These are phyloP conservation scores for Pseudonectria foliicola DNA, from an alignment of 2,329 filamentous ascomycete species.

Conservation along the genomic window DNA sequence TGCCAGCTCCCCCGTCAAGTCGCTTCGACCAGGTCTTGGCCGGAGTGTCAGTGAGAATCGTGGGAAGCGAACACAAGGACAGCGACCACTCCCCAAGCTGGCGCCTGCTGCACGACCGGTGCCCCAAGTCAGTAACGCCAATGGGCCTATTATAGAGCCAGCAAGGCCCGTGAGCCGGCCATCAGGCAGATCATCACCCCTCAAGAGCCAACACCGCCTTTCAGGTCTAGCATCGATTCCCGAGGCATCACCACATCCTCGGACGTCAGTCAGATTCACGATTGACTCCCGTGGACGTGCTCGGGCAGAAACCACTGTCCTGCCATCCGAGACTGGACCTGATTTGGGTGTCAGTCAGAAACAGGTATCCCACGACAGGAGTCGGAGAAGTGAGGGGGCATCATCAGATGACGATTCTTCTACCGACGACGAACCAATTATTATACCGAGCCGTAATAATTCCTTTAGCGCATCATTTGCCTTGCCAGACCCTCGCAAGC, in stretches of 20 bases:
- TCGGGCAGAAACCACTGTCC: conserved; percentile 44
- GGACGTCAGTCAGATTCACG: conserved; percentile 54
- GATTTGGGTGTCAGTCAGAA: conserved; percentile 20
- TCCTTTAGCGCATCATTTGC: conserved; percentile 50
- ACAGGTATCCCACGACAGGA: conserved; percentile 23
- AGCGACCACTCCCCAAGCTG: conserved; percentile 39
- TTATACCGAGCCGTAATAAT: conserved; percentile 53
- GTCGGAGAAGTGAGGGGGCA: conserved; percentile 31
- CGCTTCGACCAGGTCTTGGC: conserved; percentile 41
- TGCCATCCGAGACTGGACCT: conserved; percentile 27
- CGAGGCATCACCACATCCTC: conserved; percentile 38
- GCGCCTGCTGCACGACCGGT: conserved; percentile 38
- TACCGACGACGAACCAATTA: conserved; percentile 57
- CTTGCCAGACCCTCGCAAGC: conserved; percentile 45
- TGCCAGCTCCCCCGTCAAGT: conserved; percentile 46
- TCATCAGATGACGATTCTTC: conserved; percentile 50
- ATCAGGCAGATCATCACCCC: conserved; percentile 44
- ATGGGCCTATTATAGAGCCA: conserved; percentile 23
- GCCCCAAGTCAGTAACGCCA: conserved; percentile 21
- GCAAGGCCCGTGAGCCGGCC: conserved; percentile 32
- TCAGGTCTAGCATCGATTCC: conserved; percentile 52
- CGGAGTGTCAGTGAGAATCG: conserved; percentile 49
- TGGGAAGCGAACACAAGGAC: conserved; percentile 34
- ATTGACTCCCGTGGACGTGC: conserved; percentile 57
- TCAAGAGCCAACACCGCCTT: conserved; percentile 44